These are phyloP conservation scores for Penicillium sp. DNA, from an alignment of 2,329 filamentous ascomycete genomes.

Conservation along the genomic window DNA sequence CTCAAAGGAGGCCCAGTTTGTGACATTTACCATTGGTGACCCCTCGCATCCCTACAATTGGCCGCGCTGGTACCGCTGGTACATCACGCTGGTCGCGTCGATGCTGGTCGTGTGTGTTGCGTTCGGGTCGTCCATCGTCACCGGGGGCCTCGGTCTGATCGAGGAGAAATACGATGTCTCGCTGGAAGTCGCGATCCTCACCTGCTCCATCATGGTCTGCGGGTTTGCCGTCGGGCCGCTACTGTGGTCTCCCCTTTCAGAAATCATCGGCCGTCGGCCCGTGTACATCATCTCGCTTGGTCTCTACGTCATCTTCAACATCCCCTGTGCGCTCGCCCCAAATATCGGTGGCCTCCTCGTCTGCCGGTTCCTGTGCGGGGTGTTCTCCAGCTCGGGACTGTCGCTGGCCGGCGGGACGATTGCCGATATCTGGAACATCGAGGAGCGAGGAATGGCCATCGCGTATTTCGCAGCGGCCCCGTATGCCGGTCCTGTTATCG, in stretches of 20 bases:
- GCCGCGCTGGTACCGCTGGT: constrained; percentile 75
- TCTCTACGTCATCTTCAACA: constrained; percentile 42
- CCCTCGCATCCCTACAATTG: constrained; percentile 80
- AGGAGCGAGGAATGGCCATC: constrained; percentile 82
- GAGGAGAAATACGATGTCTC: constrained; percentile 68
- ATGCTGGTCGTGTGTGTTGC: constrained; percentile 71
- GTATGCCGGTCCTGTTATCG: constrained; percentile 76
- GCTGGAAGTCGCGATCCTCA: constrained; percentile 72
- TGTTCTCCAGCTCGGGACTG: constrained; percentile 37
- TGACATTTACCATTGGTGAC: constrained; percentile 71
- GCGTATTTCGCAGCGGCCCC: constrained; percentile 79
- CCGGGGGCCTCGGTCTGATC: constrained; percentile 71
- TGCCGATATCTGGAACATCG: constrained; percentile 73
- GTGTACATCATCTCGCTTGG: constrained; percentile 40
- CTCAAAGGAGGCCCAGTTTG: constrained; percentile 36
- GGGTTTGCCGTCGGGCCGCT: constrained; percentile 68
- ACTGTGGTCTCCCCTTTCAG: constrained; percentile 37
- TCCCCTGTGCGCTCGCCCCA: constrained; percentile 39
- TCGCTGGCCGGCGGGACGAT: constrained; percentile 37
- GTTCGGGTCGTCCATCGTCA: constrained; percentile 73
- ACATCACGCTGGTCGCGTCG: constrained; percentile 81
- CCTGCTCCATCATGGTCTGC: constrained; percentile 74
- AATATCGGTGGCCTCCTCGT: constrained; percentile 37
- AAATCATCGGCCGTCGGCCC: constrained; percentile 38
- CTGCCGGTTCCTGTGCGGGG: constrained; percentile 35